Conservation (phyloP, 208 protist species). For the Crithidia expoeki region DNA sequence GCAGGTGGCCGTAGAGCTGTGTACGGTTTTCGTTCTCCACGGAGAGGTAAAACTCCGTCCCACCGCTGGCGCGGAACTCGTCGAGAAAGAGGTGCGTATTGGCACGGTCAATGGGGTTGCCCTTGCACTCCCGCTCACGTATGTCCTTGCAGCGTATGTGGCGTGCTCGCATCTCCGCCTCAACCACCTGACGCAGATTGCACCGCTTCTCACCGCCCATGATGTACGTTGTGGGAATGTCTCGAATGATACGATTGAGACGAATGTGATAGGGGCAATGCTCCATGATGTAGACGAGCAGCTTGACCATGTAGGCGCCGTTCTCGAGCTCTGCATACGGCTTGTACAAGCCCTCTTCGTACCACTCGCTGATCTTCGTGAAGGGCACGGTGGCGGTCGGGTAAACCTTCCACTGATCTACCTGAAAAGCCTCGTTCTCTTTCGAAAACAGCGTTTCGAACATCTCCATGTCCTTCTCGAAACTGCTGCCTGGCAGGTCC, state of each 20-base stretch:
- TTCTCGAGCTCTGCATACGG: constrained; percentile 93
- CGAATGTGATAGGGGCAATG: constrained; percentile 98
- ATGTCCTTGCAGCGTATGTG: constrained; percentile 95
- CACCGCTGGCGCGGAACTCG: constrained; percentile 80
- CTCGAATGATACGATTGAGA: constrained; percentile 98
- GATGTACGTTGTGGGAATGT: constrained; percentile 99
- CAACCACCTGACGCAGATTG: constrained; percentile 98
- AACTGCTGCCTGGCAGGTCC: constrained; percentile 97
- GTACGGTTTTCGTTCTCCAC: constrained; percentile 80
- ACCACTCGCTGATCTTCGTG: constrained; percentile 98
- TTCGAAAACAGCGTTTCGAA: constrained; percentile 87
- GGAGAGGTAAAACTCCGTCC: constrained; percentile 87
- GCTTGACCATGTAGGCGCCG: constrained; percentile 87
- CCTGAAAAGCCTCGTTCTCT: constrained; percentile 95
- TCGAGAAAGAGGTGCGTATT: constrained; percentile 73
- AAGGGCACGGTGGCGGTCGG: constrained; percentile 99
- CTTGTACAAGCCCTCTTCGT: constrained; percentile 95
- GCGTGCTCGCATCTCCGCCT: constrained; percentile 93
- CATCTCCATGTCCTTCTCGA: constrained; percentile 95
- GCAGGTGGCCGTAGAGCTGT: constrained; percentile 88
- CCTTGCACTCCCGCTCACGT: constrained; percentile 94
- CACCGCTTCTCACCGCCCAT: constrained; percentile 96
- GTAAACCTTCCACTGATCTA: constrained; percentile 99
- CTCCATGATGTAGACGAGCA: constrained; percentile 96
- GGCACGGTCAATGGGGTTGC: constrained; percentile 59